Evolutionary conservation across 2,329 filamentous ascomycete genomes (phyloP).

Genomic region (Paramyrothecium sp.): DNA sequence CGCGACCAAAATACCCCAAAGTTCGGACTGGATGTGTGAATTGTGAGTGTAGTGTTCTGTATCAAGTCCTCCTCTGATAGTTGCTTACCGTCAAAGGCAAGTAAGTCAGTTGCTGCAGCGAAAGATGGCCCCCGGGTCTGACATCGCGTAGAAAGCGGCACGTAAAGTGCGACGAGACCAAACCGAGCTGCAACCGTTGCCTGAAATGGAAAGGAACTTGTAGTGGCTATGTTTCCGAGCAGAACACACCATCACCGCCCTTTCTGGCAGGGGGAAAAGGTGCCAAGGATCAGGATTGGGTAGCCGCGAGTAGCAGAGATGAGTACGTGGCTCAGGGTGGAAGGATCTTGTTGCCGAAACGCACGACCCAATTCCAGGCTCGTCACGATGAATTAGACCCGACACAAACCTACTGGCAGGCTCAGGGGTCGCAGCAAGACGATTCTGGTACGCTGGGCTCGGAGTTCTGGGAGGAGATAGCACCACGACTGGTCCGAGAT

Average conservation of each 20-base stretch:
- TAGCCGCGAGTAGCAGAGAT: background rate
- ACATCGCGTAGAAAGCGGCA: constrained; percentile 24
- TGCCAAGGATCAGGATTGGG: background rate
- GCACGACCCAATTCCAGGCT: background rate
- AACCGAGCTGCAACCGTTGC: constrained; percentile 30
- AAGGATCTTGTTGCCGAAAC: too few species aligned
- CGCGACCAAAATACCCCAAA: constrained; percentile 26
- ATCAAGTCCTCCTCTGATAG: background rate
- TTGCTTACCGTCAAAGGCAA: constrained; percentile 18
- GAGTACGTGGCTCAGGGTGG: too few species aligned
- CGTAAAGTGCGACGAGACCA: constrained; percentile 34
- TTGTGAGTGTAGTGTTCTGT: constrained; percentile 21
- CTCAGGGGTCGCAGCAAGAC: background rate
- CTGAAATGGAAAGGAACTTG: constrained; percentile 33
- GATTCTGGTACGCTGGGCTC: constrained; percentile 23
- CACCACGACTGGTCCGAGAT: constrained; percentile 30
- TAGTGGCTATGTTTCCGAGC: constrained; percentile 21
- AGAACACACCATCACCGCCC: background rate
- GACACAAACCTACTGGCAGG: background rate
- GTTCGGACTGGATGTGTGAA: constrained; percentile 28
- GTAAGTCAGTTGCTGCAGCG: constrained; percentile 14
- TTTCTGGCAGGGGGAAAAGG: background rate
- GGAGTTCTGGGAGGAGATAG: constrained; percentile 30
- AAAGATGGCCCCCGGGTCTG: background rate
- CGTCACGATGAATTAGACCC: background rate